These are phyloP conservation scores for Scenedesmus sp. DNA, from an alignment of 163 green algal species.

Conservation along the genomic window DNA sequence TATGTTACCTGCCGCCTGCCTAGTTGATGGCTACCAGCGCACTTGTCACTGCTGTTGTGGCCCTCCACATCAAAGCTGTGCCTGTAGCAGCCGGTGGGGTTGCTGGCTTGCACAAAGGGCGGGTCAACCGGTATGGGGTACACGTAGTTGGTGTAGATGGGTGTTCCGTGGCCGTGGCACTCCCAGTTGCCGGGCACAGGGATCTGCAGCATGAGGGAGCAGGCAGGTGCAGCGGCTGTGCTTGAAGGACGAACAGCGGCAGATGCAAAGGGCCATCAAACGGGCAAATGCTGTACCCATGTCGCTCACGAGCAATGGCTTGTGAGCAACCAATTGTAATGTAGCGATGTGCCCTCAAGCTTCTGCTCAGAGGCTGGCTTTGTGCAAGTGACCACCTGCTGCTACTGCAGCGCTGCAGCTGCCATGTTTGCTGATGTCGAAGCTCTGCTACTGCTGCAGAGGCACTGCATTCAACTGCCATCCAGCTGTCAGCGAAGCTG, in stretches of 20 bases:
- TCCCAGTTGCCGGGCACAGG: slow-evolving; percentile 93
- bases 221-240: background rate
- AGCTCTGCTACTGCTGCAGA: background rate
- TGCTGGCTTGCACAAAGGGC: slow-evolving; percentile 90
- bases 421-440: too few relatives aligned
- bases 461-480: background rate
- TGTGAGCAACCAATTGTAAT: too few relatives aligned
- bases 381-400: too few relatives aligned
- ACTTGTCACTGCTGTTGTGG: slow-evolving; percentile 27
- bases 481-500: background rate
- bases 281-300: too few relatives aligned
- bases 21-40: background rate
- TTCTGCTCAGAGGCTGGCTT: too few relatives aligned
- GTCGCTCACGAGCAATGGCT: too few relatives aligned
- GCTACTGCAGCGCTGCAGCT: too few relatives aligned
- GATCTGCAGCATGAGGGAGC: slow-evolving; percentile 67
- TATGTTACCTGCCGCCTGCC: background rate
- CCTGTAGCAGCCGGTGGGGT: slow-evolving; percentile 94
- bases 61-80: slow-evolving; percentile 72
- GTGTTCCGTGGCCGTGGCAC: slow-evolving; percentile 82
- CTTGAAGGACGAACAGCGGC: background rate
- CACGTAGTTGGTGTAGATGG: slow-evolving; percentile 95
- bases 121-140: slow-evolving; percentile 90
- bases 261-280: slow-evolving; percentile 19
- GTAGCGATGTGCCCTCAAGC: too few relatives aligned